Conservation (phyloP, 495 filamentous ascomycete genomes). For the Hamigera avellanea region DNA sequence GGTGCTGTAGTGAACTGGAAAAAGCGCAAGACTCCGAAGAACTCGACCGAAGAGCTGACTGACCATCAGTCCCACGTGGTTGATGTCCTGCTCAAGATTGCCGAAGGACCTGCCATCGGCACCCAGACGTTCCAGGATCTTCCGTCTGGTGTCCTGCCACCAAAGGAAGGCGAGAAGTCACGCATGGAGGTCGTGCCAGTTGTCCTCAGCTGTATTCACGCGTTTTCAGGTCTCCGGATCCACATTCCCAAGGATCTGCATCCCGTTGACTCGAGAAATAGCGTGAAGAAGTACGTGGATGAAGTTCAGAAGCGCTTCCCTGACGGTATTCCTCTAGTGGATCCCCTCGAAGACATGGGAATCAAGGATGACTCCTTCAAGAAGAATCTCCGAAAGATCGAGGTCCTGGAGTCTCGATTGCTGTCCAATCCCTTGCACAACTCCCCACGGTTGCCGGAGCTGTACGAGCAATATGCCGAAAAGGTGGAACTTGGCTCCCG, state of each 20-base stretch:
- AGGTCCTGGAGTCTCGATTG: conserved; percentile 88
- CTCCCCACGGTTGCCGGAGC: conserved; percentile 64
- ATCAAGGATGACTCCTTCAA: conserved; percentile 90
- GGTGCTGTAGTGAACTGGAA: conserved; percentile 68
- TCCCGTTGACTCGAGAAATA: conserved; percentile 47
- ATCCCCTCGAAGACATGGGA: conserved; percentile 90
- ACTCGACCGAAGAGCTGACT: conserved; percentile 48
- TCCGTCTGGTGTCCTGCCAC: conserved; percentile 51
- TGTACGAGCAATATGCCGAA: conserved; percentile 72
- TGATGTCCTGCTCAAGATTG: conserved; percentile 69
- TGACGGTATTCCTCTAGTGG: conserved; percentile 79
- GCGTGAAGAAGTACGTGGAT: conserved; percentile 52
- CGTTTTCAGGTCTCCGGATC: conserved; percentile 65
- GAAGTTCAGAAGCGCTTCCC: conserved; percentile 78
- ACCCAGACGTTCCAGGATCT: conserved; percentile 48
- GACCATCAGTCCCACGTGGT: conserved; percentile 67
- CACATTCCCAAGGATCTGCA: conserved; percentile 67
- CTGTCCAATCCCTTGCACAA: conserved; percentile 80
- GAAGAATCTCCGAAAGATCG: conserved; percentile 67
- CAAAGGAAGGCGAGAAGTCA: conserved; percentile 49
- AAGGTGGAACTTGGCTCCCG: conserved; percentile 66
- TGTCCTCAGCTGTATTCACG: conserved; percentile 68
- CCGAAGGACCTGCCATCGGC: conserved; percentile 44
- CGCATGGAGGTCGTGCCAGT: conserved; percentile 81
- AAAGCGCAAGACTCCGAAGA: conserved; percentile 46